These are phyloP conservation scores for Pyrenula aspistea DNA, from an alignment of 495 filamentous ascomycete genomes.

Conservation along the genomic window DNA sequence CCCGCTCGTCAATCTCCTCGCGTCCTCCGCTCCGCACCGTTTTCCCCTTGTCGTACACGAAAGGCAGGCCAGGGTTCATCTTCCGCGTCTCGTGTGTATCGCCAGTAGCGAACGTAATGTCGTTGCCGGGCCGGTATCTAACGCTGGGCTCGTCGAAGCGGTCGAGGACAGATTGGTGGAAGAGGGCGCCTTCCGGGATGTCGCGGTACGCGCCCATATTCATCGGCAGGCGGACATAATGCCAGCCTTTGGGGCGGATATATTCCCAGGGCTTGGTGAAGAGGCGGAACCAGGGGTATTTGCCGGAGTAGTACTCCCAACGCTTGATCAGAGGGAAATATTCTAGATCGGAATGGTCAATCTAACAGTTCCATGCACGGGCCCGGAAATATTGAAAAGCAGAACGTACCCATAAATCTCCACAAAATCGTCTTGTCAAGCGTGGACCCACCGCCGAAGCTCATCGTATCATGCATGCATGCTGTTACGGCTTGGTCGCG, in stretches of 20 bases:
- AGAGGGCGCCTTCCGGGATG: conserved; percentile 56
- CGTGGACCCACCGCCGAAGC: conserved; percentile 1
- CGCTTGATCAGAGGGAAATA: conserved; percentile 53
- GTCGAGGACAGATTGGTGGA: conserved; percentile 64
- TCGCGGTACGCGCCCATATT: conserved; percentile 73
- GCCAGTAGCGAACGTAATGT: too few species aligned
- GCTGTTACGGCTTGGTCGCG: background rate
- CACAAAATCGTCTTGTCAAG: conserved; percentile 8
- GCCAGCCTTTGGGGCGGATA: too few species aligned
- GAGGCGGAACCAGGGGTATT: conserved; percentile 77
- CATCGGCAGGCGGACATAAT: conserved; percentile 68
- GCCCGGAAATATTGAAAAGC: conserved; percentile 42
- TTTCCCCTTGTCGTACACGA: too few species aligned
- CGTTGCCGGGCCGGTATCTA: too few species aligned
- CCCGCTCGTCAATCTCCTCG: too few species aligned
- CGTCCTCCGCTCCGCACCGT: too few species aligned
- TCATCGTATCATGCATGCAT: conserved; percentile 4
- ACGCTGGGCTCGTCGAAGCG: too few species aligned
- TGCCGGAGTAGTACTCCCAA: conserved; percentile 79
- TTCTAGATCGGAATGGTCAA: conserved; percentile 53
- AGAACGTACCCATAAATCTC: conserved; percentile 36
- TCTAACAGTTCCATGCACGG: conserved; percentile 74
- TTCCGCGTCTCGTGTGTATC: too few species aligned
- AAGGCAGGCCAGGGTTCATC: too few species aligned
- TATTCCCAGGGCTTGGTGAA: conserved; percentile 62